Conservation (phyloP, 345 rosid genomes). For the Firmiana major region DNA sequence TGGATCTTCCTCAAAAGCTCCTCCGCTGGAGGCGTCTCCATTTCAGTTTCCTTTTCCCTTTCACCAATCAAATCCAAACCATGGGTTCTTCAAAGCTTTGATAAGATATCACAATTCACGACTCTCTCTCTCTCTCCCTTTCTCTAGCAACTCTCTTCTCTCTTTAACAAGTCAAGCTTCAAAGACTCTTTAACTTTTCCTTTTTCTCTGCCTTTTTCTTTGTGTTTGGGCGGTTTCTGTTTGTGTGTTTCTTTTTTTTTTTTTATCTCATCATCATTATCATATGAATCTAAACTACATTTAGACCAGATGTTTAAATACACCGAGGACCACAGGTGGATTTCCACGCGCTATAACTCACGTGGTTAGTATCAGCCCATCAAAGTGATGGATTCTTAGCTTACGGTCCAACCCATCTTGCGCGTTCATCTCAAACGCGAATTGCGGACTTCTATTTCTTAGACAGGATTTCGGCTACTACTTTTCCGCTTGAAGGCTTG, state of each 20-base stretch:
- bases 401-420: not conserved
- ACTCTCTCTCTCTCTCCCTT: not conserved
- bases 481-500: constrained; percentile 15
- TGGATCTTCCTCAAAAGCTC: constrained; percentile 82
- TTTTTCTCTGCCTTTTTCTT: not conserved
- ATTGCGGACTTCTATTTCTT: not conserved
- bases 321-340: not conserved
- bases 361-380: constrained; percentile 13
- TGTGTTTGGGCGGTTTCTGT: not conserved
- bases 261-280: constrained; percentile 13
- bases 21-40: constrained; percentile 73
- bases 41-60: not conserved
- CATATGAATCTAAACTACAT: constrained; percentile 17
- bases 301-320: constrained; percentile 24
- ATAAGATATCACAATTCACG: not conserved
- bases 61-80: not conserved
- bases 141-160: constrained; percentile 3
- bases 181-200: not conserved
- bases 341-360: not conserved
- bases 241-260: not conserved
- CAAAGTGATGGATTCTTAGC: not conserved
- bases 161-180: not conserved
- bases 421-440: not conserved
- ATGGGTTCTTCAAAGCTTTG: not conserved
- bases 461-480: not conserved